Evolutionary conservation across 345 rosid species (phyloP).

Genomic region (Gossypium anomalum): DNA sequence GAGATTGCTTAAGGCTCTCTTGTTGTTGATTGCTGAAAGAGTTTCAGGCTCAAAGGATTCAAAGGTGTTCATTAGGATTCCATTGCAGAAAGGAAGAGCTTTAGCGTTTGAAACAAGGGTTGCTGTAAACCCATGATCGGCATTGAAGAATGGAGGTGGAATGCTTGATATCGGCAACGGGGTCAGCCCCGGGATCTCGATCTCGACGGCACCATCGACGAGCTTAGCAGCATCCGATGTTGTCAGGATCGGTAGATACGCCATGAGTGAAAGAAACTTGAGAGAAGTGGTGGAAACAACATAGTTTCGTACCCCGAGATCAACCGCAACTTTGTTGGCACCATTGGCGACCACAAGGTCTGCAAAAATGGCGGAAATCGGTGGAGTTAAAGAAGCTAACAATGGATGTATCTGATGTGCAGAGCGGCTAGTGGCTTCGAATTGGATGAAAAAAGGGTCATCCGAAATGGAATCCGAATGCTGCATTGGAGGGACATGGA

Average conservation of each 20-base stretch:
- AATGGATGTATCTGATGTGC: constrained; percentile 34
- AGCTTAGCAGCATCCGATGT: constrained; percentile 11
- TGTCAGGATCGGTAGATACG: constrained; percentile 1
- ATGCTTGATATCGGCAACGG: constrained; percentile 31
- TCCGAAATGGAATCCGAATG: constrained; percentile 18
- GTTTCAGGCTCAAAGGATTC: constrained; percentile 31
- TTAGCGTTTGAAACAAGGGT: neutral
- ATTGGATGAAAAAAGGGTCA: constrained; percentile 27
- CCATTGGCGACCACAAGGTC: constrained; percentile 22
- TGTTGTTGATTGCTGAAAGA: constrained; percentile 20
- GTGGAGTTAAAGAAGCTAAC: constrained; percentile 23
- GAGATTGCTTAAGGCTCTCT: constrained; percentile 15
- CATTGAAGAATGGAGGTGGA: constrained; percentile 31
- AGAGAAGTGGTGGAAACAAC: constrained; percentile 29
- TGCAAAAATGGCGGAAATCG: constrained; percentile 31
- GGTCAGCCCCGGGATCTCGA: constrained; percentile 32
- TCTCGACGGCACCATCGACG: neutral
- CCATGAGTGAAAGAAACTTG: constrained; percentile 23
- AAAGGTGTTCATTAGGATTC: constrained; percentile 35
- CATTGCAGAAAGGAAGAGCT: constrained; percentile 18
- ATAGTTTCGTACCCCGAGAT: constrained; percentile 28
- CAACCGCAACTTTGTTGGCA: constrained; percentile 16
- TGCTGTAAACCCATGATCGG: constrained; percentile 13
- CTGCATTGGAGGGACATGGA: constrained; percentile 21
- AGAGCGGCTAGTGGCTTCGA: constrained; percentile 31